Evolutionary conservation across 169 alveolate species (phyloP).

Genomic region (Plasmodium falciparum): DNA sequence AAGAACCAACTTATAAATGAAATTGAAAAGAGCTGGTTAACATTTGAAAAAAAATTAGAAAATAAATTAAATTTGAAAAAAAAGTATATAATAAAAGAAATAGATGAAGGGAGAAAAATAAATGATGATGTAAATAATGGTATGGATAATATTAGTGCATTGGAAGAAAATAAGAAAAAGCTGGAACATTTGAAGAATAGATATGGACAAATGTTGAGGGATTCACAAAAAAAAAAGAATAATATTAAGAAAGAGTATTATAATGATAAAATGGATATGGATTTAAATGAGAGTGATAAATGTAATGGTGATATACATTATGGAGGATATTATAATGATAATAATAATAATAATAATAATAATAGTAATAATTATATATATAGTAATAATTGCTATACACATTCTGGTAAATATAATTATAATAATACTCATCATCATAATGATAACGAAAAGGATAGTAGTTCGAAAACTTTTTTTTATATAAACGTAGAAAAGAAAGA

Average conservation of each 20-base stretch:
- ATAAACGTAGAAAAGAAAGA: too few relatives aligned
- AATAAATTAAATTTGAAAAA: constrained; percentile 21
- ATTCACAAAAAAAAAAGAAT: constrained; percentile 27
- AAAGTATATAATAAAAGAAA: not conserved
- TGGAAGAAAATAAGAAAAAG: constrained; percentile 60
- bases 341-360: not conserved
- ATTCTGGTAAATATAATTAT: not conserved
- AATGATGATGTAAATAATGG: not conserved
- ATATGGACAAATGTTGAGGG: constrained; percentile 33
- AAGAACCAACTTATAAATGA: constrained; percentile 15
- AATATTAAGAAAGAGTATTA: not conserved
- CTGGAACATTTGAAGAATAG: constrained; percentile 48
- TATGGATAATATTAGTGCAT: constrained; percentile 34
- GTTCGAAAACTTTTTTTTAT: too few relatives aligned
- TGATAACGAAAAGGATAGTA: too few relatives aligned
- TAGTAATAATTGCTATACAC: not conserved
- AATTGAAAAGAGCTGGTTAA: constrained; percentile 72
- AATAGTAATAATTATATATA: not conserved
- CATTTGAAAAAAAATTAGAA: constrained; percentile 67
- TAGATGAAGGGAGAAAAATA: not conserved
- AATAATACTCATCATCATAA: too few relatives aligned
- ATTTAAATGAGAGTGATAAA: not conserved
- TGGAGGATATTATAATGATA: not conserved
- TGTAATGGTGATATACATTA: not conserved
- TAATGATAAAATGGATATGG: not conserved